Base-by-base conservation (phyloP, 2,329 filamentous ascomycete species). In the Fusarium longipes region DNA sequence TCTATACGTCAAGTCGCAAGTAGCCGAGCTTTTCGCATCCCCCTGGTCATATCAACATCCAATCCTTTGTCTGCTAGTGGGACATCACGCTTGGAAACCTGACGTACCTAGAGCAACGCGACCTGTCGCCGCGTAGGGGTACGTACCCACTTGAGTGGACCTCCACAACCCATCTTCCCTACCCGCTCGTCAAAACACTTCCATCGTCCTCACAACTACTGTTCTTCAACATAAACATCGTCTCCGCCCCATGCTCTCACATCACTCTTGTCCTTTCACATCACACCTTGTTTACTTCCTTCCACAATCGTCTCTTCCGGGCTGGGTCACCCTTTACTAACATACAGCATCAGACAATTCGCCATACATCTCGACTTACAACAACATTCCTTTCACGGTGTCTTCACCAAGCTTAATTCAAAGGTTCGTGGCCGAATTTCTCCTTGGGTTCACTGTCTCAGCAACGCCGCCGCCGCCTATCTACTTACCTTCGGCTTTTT, bases 151-250 rank as follows among this genome's bases (percentile, higher is more conserved):
- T 70, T 70, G 29, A 40, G 60, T 64, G 60, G 59, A 58, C 36
- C 60, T 63, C 60, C 60, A 63, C 60, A 64, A 64, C 59, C 60
- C 73, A 75, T 69, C 69, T 72, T 74, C 72, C 70, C 68, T 76
- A 67, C 74, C 72, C 73, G 70, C 75, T 76, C 70, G 73, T 77
- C 75, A 78, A 78, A 78, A 78, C 76, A 78, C 73, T 72, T 74
- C 74, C 74, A 74, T 73, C 40, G 48, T 63, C 71, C 69, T 71
- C 76, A 74, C 77, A 75, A 77, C 74, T 43, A 72, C 66, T 44
- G 47, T 54, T 67, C 70, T 74, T 71, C 54, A 72, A 75, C 75
- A 77, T 76, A 76, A 77, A 76, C 75, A 78, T 74, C 75, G 65
- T 65, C 68, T 71, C 73, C 71, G 63, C 69, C 65, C 65, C 63